Evolutionary conservation across 2,329 filamentous ascomycete genomes (phyloP).

Genomic region (Alternaria solani): DNA sequence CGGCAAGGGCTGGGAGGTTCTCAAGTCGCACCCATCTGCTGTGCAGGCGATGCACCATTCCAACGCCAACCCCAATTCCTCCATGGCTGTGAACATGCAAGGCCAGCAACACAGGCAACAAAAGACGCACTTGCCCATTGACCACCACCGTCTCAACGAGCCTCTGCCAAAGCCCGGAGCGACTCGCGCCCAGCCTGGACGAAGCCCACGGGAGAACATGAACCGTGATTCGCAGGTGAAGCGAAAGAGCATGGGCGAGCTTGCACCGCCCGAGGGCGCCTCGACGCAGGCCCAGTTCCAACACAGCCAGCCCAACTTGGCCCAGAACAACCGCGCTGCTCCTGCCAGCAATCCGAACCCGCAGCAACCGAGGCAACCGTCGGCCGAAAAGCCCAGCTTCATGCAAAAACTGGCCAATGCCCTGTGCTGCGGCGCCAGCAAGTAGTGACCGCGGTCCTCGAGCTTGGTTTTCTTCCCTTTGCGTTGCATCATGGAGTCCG

Average conservation of each 20-base stretch:
- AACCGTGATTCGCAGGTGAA: conserved; percentile 52
- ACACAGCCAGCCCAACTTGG: conserved; percentile 87
- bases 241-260: conserved; percentile 80
- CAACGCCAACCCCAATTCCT: conserved; percentile 80
- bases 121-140: conserved; percentile 58
- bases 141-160: conserved; percentile 56
- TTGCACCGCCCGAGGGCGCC: conserved; percentile 78
- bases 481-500: conserved; percentile 47
- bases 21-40: conserved; percentile 73
- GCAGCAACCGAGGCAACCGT: conserved; percentile 64
- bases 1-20: conserved; percentile 89
- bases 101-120: conserved; percentile 71
- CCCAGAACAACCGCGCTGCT: conserved; percentile 69
- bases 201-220: conserved; percentile 45
- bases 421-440: conserved; percentile 75
- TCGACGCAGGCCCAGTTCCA: conserved; percentile 97
- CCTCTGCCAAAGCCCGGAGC: conserved; percentile 68
- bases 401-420: conserved; percentile 93
- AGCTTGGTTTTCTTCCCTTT: conserved; percentile 32
- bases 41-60: conserved; percentile 78
- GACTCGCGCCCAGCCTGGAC: conserved; percentile 60
- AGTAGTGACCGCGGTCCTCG: conserved; percentile 32
- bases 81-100: conserved; percentile 81
- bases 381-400: conserved; percentile 74
- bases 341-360: conserved; percentile 53